Evolutionary conservation across 129 eudicot species (phyloP).

Genomic region (Smallanthus sonchifolius): DNA sequence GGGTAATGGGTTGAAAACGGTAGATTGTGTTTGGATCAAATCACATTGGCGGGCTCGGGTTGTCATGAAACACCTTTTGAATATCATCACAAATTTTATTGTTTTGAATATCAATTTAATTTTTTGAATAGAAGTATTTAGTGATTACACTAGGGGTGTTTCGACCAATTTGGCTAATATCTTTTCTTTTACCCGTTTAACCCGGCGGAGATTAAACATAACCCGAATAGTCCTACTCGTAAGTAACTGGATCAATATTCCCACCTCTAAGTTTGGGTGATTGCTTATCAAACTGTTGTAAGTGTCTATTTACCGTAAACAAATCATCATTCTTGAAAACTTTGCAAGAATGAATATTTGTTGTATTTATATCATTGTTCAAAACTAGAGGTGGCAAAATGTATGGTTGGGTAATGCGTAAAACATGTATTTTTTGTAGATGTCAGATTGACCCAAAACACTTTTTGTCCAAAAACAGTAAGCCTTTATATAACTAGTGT

Average conservation of each 20-base stretch:
- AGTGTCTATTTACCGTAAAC: not conserved
- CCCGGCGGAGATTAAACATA: not conserved
- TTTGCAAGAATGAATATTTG: not conserved
- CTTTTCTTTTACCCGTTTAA: not conserved
- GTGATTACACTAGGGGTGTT: not conserved
- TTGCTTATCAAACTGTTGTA: not conserved
- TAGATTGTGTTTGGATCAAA: not conserved
- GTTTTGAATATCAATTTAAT: not conserved
- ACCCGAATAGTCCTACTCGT: not conserved
- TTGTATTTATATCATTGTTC: not conserved
- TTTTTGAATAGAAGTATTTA: not conserved
- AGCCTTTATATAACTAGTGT: not conserved
- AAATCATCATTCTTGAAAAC: not conserved
- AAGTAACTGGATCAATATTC: not conserved
- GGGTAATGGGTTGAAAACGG: not conserved
- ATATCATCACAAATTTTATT: not conserved
- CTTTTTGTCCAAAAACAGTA: not conserved
- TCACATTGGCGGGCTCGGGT: not conserved
- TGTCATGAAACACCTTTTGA: not conserved
- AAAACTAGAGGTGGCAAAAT: not conserved
- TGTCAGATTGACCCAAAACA: not conserved
- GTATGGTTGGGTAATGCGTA: not conserved
- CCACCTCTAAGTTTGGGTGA: not conserved
- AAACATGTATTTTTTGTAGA: not conserved
- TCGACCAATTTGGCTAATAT: not conserved